Base-by-base conservation (phyloP, 2,329 filamentous ascomycete genomes). In the Penicillium decumbens region DNA sequence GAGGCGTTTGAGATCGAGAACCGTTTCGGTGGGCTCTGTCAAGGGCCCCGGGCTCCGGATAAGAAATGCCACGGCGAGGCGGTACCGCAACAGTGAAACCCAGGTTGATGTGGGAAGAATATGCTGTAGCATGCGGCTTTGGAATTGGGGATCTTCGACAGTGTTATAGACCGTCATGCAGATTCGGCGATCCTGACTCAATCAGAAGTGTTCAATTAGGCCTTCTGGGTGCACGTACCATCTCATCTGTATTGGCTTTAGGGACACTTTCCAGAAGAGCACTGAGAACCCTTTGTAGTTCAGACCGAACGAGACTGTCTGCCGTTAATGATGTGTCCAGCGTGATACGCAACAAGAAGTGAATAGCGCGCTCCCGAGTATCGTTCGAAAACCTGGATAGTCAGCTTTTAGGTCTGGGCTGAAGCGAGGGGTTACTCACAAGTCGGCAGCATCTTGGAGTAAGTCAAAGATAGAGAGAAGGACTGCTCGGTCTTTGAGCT, bases 121-220 rank as follows among this genome's bases (percentile, higher is more conserved):
- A 44, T 75, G 66, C 28, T 62, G 65, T 6, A 75, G 56, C 9
- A 76, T 58, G 35, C 68, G 69, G 41, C 62, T 67, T 56, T 74
- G 73, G 4, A 75, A 63, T 25, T 59, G 57, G 12, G 63, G 49
- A 41, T 73, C 66, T 46, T 65, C 60, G 27, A 73, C 74, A 0
- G 69, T 72, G 13, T 64, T 44, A 48, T 63, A 67, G 6, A 62
- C 25, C 9, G 56, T 53, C 20, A 47, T 51, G 24, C 62, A 64
- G 29, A 72, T 57, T 28, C 57, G 59, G 40, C 56, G 52, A 18
- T 65, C 54, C 71, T 73, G 27, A 18, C 28, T 46, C 50, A 33
- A 55, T 64, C 37, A 56, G 47, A 32, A 33, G 20, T 35, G 39
- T 13, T n/a, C 9, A 15, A 30, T 13, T 6, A 18, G 20, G n/a